A percentile compares a stretch with the other conserved stretches of the same genome.
phyloP scores from a whole-genome alignment of 148 eudicot genomes.

The Vaccinium darrowii region DNA sequence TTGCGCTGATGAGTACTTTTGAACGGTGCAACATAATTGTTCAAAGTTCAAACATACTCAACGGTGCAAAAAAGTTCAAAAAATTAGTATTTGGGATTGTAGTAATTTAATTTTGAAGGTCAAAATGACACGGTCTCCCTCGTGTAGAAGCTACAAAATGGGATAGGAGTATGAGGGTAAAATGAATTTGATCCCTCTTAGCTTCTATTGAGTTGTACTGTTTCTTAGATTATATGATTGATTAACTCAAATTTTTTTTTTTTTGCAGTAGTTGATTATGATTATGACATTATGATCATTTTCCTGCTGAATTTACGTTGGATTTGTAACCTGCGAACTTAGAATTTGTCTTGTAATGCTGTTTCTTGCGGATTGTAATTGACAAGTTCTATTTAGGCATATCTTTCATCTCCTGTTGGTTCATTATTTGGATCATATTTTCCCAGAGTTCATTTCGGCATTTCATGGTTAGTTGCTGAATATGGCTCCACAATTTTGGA shows the following conservation, averaged over 20 bases:
- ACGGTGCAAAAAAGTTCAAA: no score
- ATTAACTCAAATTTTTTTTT: background rate
- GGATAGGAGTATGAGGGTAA: constrained; percentile 1
- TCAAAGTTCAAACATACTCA: no score
- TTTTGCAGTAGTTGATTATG: background rate
- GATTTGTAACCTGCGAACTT: constrained; percentile 4
- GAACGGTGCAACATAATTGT: no score
- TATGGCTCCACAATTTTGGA: background rate
- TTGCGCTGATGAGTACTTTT: no score
- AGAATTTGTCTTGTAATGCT: background rate
- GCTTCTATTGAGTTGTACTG: background rate
- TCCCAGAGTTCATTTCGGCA: background rate
- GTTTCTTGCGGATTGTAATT: background rate
- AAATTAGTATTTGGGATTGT: no score
- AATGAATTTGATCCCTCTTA: constrained; percentile 5
- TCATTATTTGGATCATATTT: background rate
- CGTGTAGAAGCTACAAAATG: no score
- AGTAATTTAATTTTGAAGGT: no score
- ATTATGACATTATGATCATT: background rate
- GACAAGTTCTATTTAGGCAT: background rate
- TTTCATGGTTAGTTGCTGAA: background rate
- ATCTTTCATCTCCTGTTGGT: background rate
- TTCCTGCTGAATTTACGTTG: background rate
- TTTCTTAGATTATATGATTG: background rate
- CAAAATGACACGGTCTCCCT: no score